Base-by-base conservation (phyloP, 331 rosid genomes). In the Stylosanthes scabra region DNA sequence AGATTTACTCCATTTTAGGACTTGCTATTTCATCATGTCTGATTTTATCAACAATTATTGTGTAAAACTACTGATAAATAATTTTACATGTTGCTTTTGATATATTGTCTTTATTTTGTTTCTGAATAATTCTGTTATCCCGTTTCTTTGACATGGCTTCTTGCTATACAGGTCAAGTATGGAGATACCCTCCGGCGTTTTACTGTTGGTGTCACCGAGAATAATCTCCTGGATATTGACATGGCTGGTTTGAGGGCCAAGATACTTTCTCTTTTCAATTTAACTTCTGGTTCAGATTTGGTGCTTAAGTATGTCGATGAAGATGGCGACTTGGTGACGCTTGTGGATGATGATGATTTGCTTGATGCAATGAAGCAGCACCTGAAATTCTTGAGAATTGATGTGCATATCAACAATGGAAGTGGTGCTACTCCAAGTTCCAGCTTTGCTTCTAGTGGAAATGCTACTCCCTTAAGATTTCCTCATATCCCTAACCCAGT, bases 291-390 rank as follows among this genome's bases (percentile, higher is more conserved):
- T 69, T 81, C 88, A 31, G 83, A 87, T 63, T 55, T 88, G 2
- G 70, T 42, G 20, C 63, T 95, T 84, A 85, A 89, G 16, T 95
- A 95, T 73, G 52, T 86, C 13, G 99, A 95, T 47, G 99, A 95
- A 82, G 99, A 95, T 78, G 99, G 98, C 1, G 99, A 95, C 83
- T 51, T 73, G 27, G 98, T 95, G 61, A 79, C 96, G 13, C 85
- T 95, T 1, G 92, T 82, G 63, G 93, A 90, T 62, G 97, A 90
- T 41, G 90, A 85, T 68, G 99, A 95, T 85, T 82, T 95, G 64
- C 79, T 25, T 63, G 99, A 95, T 64, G 84, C 83, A 74, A 78
- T 83, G 97, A 83, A 75, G 77, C 99, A 95, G 82, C 41, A 59
- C 28, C 75, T 95, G 57, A 90, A 82, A 54, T 90, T 88, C 82